A percentile compares a stretch with the other conserved stretches of the same genome.
phyloP scores from a whole-genome alignment of 1,284 basidiomycete genomes.

The Exsudoporus floridanus region DNA sequence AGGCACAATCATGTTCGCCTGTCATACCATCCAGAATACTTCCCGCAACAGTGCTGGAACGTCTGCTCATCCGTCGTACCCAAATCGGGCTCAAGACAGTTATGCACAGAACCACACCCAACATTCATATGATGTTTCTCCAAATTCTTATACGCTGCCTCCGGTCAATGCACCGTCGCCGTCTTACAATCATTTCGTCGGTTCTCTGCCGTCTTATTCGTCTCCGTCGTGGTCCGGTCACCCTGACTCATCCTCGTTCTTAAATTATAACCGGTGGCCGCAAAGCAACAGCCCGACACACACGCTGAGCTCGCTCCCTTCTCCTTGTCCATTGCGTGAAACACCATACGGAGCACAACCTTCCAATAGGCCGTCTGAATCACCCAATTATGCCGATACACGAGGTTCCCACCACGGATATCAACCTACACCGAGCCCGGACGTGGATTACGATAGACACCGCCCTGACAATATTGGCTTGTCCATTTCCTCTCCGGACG shows the following conservation, averaged over 20 bases:
- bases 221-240: constrained; percentile 49
- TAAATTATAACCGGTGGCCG: constrained; percentile 42
- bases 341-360: constrained; percentile 28
- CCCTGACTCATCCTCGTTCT: constrained; percentile 38
- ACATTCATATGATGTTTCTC: constrained; percentile 33
- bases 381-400: constrained; percentile 30
- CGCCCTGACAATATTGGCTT: constrained; percentile 31
- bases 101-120: constrained; percentile 42
- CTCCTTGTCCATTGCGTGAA: constrained; percentile 34
- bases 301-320: constrained; percentile 29
- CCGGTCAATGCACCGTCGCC: constrained; percentile 32
- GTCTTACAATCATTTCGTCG: constrained; percentile 28
- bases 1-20: constrained; percentile 83
- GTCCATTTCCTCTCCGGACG: constrained; percentile 38
- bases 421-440: constrained; percentile 44
- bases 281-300: constrained; percentile 39
- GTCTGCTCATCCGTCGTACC: constrained; percentile 29
- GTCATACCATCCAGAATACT: constrained; percentile 55
- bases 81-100: constrained; percentile 36
- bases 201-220: constrained; percentile 42
- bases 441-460: constrained; percentile 40
- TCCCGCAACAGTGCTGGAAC: constrained; percentile 21
- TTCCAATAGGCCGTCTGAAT: constrained; percentile 22
- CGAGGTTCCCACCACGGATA: constrained; percentile 33
- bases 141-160: constrained; percentile 34